Evolutionary conservation across 2,329 filamentous ascomycete species (phyloP).

Genomic region (Talaromyces amestolkiae): DNA sequence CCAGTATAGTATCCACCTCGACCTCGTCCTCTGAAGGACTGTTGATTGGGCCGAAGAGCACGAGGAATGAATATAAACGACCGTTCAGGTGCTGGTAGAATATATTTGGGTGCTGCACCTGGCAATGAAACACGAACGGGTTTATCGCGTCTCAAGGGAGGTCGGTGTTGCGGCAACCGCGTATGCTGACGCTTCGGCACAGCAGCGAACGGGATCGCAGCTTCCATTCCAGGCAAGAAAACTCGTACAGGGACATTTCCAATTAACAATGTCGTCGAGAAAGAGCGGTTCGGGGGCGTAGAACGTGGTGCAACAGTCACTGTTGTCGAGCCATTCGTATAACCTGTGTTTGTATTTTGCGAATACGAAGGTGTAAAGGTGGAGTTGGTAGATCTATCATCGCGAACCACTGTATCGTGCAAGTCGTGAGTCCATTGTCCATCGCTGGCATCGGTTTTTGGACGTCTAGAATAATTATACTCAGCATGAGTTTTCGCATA

Average conservation of each 20-base stretch:
- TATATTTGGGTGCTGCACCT: constrained; percentile 74
- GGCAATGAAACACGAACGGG: constrained; percentile 92
- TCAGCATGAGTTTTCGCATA: neutral
- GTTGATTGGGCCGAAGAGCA: constrained; percentile 88
- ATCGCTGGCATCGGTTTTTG: constrained; percentile 57
- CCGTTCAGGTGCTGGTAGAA: constrained; percentile 83
- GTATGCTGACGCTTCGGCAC: constrained; percentile 88
- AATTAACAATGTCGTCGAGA: constrained; percentile 79
- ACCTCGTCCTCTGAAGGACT: constrained; percentile 67
- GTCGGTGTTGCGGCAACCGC: constrained; percentile 88
- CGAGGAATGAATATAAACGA: constrained; percentile 98
- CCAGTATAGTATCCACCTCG: constrained; percentile 69
- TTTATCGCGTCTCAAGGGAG: constrained; percentile 90
- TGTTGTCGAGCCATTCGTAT: constrained; percentile 27
- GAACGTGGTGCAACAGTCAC: constrained; percentile 53
- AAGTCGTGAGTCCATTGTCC: constrained; percentile 91
- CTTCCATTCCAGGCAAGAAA: constrained; percentile 71
- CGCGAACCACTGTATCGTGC: constrained; percentile 63
- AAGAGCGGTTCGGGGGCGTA: constrained; percentile 67
- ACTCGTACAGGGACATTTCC: constrained; percentile 85
- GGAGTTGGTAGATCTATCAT: constrained; percentile 33
- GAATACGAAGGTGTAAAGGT: constrained; percentile 30
- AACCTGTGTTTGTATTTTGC: constrained; percentile 26
- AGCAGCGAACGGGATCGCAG: constrained; percentile 67
- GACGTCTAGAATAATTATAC: constrained; percentile 15